These are phyloP conservation scores for Paraurostyla sp. DNA, from an alignment of 73 alveolate species.

Conservation along the genomic window DNA sequence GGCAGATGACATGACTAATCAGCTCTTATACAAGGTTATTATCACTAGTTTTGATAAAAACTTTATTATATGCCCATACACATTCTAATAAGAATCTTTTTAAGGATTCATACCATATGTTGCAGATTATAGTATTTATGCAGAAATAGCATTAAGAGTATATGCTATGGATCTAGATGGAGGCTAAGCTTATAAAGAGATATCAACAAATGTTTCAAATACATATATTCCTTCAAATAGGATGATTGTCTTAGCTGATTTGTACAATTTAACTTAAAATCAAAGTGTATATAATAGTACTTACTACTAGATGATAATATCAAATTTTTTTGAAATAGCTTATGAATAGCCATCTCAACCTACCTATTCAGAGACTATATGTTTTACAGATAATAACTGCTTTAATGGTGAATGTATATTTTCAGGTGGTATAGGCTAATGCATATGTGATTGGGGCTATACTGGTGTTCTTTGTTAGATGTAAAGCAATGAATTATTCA, in stretches of 20 bases:
- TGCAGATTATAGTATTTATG: not conserved
- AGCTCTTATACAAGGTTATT: not conserved
- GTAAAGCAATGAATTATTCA: not conserved
- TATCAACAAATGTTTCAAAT: not conserved
- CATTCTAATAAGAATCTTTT: not conserved
- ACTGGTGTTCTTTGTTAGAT: slow-evolving; percentile 10
- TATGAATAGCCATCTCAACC: not conserved
- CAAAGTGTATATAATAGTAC: not conserved
- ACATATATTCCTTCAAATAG: not conserved
- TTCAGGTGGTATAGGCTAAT: not conserved
- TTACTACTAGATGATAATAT: not conserved
- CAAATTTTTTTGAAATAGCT: not conserved
- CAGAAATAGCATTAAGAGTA: not conserved
- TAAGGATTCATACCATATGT: not conserved
- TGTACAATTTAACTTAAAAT: not conserved
- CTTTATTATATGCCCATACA: not conserved
- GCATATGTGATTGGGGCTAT: slow-evolving; percentile 18
- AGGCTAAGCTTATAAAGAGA: not conserved
- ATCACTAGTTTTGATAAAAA: not conserved
- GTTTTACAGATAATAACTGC: not conserved
- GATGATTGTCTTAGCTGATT: not conserved
- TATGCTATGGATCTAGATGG: slow-evolving; percentile 40
- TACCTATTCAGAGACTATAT: not conserved
- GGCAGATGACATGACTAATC: not conserved
- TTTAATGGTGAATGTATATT: not conserved